phyloP scores from a whole-genome alignment of 805 yeast genomes.

The Candida argentea region DNA sequence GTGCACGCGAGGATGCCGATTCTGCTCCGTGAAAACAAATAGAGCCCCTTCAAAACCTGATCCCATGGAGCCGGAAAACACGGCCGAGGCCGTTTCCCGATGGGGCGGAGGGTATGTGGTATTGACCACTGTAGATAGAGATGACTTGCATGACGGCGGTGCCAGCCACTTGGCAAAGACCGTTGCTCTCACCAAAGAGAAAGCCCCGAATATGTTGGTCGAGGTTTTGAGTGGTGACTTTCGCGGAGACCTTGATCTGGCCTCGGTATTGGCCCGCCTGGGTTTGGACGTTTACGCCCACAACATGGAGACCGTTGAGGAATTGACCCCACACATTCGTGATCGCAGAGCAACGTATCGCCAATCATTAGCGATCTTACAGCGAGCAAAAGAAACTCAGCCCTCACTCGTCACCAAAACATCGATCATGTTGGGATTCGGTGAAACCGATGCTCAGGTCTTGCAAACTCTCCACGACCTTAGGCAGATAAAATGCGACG shows the following conservation, averaged over 20 bases:
- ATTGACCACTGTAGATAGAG: conserved; percentile 94
- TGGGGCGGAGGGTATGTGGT: conserved; percentile 99
- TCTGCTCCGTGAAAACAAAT: conserved; percentile 92
- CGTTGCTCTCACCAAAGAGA: conserved; percentile 69
- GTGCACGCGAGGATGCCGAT: conserved; percentile 98
- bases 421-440: conserved; percentile 92
- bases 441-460: conserved; percentile 90
- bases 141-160: conserved; percentile 90
- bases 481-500: conserved; percentile 73
- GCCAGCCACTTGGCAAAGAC: conserved; percentile 85
- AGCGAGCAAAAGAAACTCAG: conserved; percentile 68
- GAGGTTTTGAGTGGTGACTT: conserved; percentile 95
- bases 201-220: conserved; percentile 84
- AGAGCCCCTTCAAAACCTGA: conserved; percentile 83
- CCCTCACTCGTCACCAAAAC: conserved; percentile 82
- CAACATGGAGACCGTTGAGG: conserved; percentile 94
- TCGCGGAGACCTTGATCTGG: conserved; percentile 80
- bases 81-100: conserved; percentile 92
- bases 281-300: conserved; percentile 97
- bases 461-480: conserved; percentile 66
- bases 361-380: conserved; percentile 71
- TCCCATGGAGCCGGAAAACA: conserved; percentile 94
- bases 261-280: conserved; percentile 65
- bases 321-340: conserved; percentile 84
- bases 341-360: conserved; percentile 94